phyloP scores from a whole-genome alignment of 1,284 basidiomycete species.

The Flammula alnicola region DNA sequence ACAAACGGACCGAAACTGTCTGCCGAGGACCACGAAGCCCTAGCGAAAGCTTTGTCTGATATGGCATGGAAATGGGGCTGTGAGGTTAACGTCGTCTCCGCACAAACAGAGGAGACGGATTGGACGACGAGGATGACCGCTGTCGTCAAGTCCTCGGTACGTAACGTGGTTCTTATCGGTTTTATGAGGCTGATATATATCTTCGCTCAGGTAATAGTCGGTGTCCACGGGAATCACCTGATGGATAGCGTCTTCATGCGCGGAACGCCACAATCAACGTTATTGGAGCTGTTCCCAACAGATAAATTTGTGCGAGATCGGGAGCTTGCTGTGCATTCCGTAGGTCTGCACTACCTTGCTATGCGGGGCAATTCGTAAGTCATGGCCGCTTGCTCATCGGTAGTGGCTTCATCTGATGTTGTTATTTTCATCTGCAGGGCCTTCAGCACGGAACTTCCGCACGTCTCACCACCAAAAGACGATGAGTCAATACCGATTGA shows the following conservation, averaged over 20 bases:
- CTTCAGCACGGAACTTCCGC: conserved; percentile 28
- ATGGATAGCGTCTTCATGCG: conserved; percentile 77
- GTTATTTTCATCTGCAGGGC: neutral
- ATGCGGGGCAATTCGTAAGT: conserved; percentile 69
- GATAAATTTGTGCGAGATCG: conserved; percentile 76
- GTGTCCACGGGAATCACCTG: conserved; percentile 74
- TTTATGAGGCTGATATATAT: conserved; percentile 1
- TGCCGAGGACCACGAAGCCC: conserved; percentile 52
- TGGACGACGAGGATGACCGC: conserved; percentile 69
- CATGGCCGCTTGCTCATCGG: neutral
- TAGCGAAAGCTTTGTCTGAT: conserved; percentile 54
- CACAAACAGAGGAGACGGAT: conserved; percentile 50
- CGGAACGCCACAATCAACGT: conserved; percentile 54
- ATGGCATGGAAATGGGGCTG: conserved; percentile 64
- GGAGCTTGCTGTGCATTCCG: conserved; percentile 61
- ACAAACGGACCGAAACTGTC: conserved; percentile 46
- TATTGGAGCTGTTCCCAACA: conserved; percentile 83
- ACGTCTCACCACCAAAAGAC: conserved; percentile 40
- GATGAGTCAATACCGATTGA: conserved; percentile 51
- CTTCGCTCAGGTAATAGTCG: conserved; percentile 63
- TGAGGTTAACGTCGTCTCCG: conserved; percentile 69
- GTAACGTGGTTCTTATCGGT: conserved; percentile 28
- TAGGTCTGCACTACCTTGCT: conserved; percentile 76
- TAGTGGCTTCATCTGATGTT: neutral
- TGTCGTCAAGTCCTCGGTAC: conserved; percentile 73